Evolutionary conservation across 805 yeast species (phyloP), one percentile per base, ranked within the genome.

Genomic region (Kregervanrija delftensis): DNA sequence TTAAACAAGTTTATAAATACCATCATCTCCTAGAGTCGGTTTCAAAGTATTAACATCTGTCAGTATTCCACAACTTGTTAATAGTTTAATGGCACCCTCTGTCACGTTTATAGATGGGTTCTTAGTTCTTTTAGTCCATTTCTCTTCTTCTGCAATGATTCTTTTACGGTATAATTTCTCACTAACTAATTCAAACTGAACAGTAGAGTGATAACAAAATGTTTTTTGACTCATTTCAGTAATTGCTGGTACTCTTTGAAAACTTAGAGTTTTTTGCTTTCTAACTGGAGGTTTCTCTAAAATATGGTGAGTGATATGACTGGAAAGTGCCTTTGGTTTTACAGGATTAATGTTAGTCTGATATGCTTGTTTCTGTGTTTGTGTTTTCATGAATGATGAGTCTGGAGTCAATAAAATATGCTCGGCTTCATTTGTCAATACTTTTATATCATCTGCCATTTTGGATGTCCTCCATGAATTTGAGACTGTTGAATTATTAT

Each of bases 391-490:
- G 6, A 5, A 22, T 22, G 28, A 22, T 22, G 28, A 22, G 28
- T 22, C 28, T 4, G 28, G 28, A 8, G 8, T 22, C 28, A 8
- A 8, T 22, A 22, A 22, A 22, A 5, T 6, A 22, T 22, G 28
- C 8, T 22, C 28, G 28, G 28, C 28, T 5, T 13, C 16, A 15
- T 33, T 32, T 12, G 17, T 15, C 13, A 32, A 28, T 34, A 12
- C 36, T 31, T 37, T 43, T 39, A 41, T 34, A 8, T 45, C 45
- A 8, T 14, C 35, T 2, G 42, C 42, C 45, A 51, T 39, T 39
- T 58, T 58, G 2, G 55, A 17, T 4, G 50, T 38, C 1, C 48
- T 45, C 48, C 56, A 57, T 0, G 64, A 61, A 39, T 58, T 59
- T 1, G 58, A 52, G 2, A 56, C 33, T 1, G 45, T 37, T 1